Base-by-base conservation (phyloP, 345 rosid genomes). In the Cardamine occulta region DNA sequence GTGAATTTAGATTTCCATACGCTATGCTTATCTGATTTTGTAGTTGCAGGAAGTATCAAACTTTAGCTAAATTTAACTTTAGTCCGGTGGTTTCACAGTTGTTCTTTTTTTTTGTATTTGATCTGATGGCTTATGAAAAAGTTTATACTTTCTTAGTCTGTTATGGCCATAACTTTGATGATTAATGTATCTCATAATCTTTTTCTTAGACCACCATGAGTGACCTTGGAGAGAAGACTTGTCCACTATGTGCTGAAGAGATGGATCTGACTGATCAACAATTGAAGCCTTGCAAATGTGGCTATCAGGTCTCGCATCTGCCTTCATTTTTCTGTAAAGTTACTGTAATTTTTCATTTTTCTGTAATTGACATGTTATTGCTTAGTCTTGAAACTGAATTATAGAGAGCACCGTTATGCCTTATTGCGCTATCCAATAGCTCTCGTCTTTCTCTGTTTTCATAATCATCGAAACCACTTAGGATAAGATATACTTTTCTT, bases 241-340 rank as follows among this genome's bases (percentile, higher is more conserved):
- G 93, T 52, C 92, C 97, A 57, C 82, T 91, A 13, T 91, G 96
- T 62, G 80, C 94, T 11, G 94, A 91, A 79, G 91, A 91, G 83
- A 91, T 91, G 97, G 97, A 88, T 68, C 76, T 86, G 72, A 91
- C 97, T 34, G 97, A 91, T 83, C 94, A 87, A 78, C 94, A 91
- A 66, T 82, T 91, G 85, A 91, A 86, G 92, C 93, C 93, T 35
- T 91, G 97, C 86, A 82, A 85, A 83, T 91, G 97, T 76, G 97
- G 92, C 59, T 91, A 91, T 34, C 92, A 91, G 93, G 94, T 91
- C 66, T 67, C 34, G 7, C 39, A 31, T 63, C 72, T 64, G n/a
- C 66, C 48, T 48, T 63, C 47, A 8, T 14, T 55, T 34, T 57
- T 29, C 14, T 10, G 32, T 24, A 0, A 32, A 11, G 14, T 19